These are phyloP conservation scores for Austroboletus festivus DNA, from an alignment of 768 basidiomycete genomes.

Conservation along the genomic window DNA sequence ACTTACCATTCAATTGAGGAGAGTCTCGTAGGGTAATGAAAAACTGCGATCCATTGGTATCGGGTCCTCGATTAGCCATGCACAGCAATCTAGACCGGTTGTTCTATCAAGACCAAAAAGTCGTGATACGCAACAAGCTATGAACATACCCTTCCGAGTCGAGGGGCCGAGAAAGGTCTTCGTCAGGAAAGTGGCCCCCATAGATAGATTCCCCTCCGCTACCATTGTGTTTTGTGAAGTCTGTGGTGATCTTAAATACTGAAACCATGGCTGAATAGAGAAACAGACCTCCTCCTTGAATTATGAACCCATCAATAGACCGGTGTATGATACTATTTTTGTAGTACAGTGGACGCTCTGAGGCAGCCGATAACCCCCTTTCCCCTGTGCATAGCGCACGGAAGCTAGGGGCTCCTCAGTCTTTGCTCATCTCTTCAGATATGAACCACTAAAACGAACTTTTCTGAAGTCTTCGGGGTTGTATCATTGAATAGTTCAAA, in stretches of 20 bases:
- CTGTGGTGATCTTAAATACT: slow-evolving; percentile 31
- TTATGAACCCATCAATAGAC: slow-evolving; percentile 76
- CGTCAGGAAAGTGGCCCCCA: slow-evolving; percentile 71
- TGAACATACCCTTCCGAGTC: slow-evolving; percentile 58
- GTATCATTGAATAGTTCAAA: slow-evolving; percentile 75
- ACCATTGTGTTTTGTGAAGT: slow-evolving; percentile 79
- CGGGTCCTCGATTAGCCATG: slow-evolving; percentile 85
- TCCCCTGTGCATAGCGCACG: slow-evolving; percentile 85
- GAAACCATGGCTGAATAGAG: not conserved
- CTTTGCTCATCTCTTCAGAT: not conserved
- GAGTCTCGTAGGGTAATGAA: slow-evolving; percentile 79
- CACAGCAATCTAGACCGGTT: slow-evolving; percentile 55
- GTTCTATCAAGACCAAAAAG: not conserved
- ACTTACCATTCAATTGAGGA: slow-evolving; percentile 71
- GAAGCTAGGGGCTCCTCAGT: slow-evolving; percentile 51
- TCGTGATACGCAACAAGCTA: not conserved
- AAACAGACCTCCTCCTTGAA: slow-evolving; percentile 69
- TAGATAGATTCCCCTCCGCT: slow-evolving; percentile 83
- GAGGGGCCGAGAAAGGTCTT: slow-evolving; percentile 61
- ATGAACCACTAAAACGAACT: slow-evolving; percentile 42
- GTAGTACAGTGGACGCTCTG: slow-evolving; percentile 76
- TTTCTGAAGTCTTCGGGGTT: slow-evolving; percentile 75
- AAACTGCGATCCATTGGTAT: slow-evolving; percentile 86
- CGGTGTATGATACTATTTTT: slow-evolving; percentile 77
- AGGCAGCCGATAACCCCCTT: slow-evolving; percentile 62